Percentiles rank a stretch among this genome's conserved stretches.
These are phyloP conservation scores for Skeletonema marinoi DNA, from an alignment of 108 stramenopile species.

Conservation along the genomic window DNA sequence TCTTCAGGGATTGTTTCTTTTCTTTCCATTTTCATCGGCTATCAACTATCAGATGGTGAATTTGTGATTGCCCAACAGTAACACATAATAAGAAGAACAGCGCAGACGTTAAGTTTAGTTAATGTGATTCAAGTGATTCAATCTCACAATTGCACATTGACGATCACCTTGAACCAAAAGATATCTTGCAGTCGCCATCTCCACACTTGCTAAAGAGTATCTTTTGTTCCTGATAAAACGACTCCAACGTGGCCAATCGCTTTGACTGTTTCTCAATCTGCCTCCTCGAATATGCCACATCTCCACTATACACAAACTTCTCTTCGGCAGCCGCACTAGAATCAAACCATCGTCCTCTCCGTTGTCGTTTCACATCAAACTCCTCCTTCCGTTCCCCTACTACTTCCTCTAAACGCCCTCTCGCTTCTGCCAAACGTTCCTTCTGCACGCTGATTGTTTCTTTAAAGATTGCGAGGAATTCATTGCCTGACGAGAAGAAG, in stretches of 20 bases:
- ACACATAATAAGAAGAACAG: too few relatives aligned
- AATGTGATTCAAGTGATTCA: too few relatives aligned
- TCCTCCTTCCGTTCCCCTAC: slow-evolving; percentile 44
- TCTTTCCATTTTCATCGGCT: too few relatives aligned
- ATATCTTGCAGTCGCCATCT: slow-evolving; percentile 30
- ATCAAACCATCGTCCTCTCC: slow-evolving; percentile 46
- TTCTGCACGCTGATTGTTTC: slow-evolving; percentile 39
- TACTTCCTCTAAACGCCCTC: slow-evolving; percentile 34
- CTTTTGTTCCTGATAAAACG: slow-evolving; percentile 55
- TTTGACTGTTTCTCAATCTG: slow-evolving; percentile 42
- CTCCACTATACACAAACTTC: slow-evolving; percentile 39
- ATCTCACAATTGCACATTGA: too few relatives aligned
- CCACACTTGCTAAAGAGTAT: slow-evolving; percentile 49
- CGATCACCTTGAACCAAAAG: too few relatives aligned
- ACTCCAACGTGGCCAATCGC: slow-evolving; percentile 36
- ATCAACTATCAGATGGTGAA: too few relatives aligned
- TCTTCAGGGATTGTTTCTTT: too few relatives aligned
- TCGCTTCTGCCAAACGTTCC: slow-evolving; percentile 45
- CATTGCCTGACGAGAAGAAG: slow-evolving; percentile 43
- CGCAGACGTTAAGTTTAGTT: too few relatives aligned
- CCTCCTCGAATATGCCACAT: slow-evolving; percentile 31
- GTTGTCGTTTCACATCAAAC: slow-evolving; percentile 29
- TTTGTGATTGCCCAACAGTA: too few relatives aligned
- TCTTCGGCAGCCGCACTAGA: slow-evolving; percentile 20
- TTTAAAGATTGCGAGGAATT: slow-evolving; percentile 54